Conservation (phyloP, 2,329 filamentous ascomycete species). For the Aspergillus brasiliensis region DNA sequence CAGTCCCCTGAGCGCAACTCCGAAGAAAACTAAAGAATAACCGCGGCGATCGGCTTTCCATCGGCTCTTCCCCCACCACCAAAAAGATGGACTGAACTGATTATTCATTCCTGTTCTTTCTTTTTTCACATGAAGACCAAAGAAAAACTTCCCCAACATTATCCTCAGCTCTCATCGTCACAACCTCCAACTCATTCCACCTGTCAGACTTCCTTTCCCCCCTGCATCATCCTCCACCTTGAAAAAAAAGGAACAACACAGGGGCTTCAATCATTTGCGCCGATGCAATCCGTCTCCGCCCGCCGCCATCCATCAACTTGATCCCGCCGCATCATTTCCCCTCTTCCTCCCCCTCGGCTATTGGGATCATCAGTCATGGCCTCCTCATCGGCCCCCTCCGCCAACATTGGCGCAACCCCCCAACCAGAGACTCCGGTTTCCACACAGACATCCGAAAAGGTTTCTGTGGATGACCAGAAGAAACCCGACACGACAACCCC, state of each 20-base stretch:
- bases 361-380: conserved; percentile 9
- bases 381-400: conserved; percentile 15
- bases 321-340: conserved; percentile 2
- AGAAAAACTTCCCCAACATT: not conserved
- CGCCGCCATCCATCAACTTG: not conserved
- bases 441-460: conserved; percentile 6
- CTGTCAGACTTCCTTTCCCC: not conserved
- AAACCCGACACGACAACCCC: not conserved
- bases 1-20: not conserved
- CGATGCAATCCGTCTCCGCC: not conserved
- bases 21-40: not conserved
- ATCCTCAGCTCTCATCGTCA: not conserved
- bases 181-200: not conserved
- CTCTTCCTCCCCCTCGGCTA: conserved; percentile 1
- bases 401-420: conserved; percentile 8
- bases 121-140: conserved; percentile 2
- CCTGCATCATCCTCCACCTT: not conserved
- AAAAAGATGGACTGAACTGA: not conserved
- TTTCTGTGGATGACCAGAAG: not conserved
- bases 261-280: not conserved
- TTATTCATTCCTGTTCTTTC: conserved; percentile 6
- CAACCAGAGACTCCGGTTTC: not conserved
- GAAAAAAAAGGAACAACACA: not conserved
- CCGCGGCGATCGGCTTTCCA: conserved; percentile 8
- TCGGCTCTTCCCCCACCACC: conserved; percentile 1